Base-by-base conservation (phyloP, 495 filamentous ascomycete species). In the Pyrenopolyporus hunteri region DNA sequence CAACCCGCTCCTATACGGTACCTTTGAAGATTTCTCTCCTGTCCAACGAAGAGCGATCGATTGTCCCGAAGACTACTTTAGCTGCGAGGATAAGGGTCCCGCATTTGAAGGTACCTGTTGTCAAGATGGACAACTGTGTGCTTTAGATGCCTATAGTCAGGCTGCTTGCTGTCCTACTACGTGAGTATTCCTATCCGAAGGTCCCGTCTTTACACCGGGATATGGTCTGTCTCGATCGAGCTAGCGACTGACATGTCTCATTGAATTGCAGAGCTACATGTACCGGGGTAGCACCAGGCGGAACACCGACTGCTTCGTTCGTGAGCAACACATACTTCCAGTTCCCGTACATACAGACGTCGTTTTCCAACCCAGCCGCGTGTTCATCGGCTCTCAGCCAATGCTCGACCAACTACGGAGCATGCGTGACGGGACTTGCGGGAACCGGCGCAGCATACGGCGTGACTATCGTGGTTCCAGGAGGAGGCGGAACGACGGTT, bases 341-440 rank as follows among this genome's bases (percentile, higher is more conserved):
- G 9, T 91, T 89, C 68, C 76, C 87, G 26, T 82, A 80, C 63
- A 78, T 90, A 49, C 84, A 85, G 25, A 91, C 89, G 1, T 81
- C 80, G 35, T 90, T 90, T 59, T 67, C 76, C 42, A 83, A 89
- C 58, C 73, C 80, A 13, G 82, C 76, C n/a, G 76, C 77, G 7
- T 92, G 89, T 74, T 82, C 86, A 1, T 82, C 84, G 9, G 89
- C 89, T 63, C 83, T 87, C 70, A 83, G 78, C 31, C 76, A 82
- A 40, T 92, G 89, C 68, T 77, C 83, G 66, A 78, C 75, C 28
- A 87, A 89, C 65, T 88, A 86, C 64, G 73, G 76, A 13, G 80
- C 77, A 23, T 92, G 89, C 64, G 83, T 86, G 0, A 74, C 78
- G n/a, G 76, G 77, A 16, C 71, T 91, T 37, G 79, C 76, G 28